Percentiles rank a stretch among this genome's conserved stretches.
phyloP scores from a whole-genome alignment of 352 stramenopile genomes.

The Aphanomyces cochlioides region DNA sequence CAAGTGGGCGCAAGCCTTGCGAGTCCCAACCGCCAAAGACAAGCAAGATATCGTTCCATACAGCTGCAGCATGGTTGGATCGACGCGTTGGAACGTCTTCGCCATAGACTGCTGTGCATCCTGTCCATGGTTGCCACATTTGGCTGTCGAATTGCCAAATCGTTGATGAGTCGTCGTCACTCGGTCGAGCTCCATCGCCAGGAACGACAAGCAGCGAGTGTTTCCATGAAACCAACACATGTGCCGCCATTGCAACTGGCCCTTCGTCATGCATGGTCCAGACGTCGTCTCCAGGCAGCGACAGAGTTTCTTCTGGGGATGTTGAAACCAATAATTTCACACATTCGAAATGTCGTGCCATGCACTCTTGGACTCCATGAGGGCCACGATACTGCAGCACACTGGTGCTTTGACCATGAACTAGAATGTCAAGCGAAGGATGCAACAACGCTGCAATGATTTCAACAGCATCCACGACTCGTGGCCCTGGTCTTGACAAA shows the following conservation, averaged over 20 bases:
- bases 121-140: not conserved
- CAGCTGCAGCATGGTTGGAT: conserved; percentile 35
- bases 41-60: conserved; percentile 60
- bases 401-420: not conserved
- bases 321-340: not conserved
- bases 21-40: conserved; percentile 95
- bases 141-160: too few species aligned
- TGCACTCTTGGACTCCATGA: not conserved
- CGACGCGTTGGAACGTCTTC: conserved; percentile 20
- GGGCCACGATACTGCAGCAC: conserved; percentile 20
- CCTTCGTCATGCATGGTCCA: not conserved
- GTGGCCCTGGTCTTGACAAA: conserved; percentile 28
- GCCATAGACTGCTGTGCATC: conserved; percentile 21
- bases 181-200: too few species aligned
- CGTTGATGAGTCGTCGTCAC: too few species aligned
- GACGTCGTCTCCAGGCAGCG: not conserved
- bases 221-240: not conserved
- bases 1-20: conserved; percentile 84
- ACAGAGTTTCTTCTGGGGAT: not conserved
- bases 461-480: conserved; percentile 27
- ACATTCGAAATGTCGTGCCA: not conserved
- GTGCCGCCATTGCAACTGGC: conserved; percentile 4
- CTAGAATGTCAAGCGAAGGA: conserved; percentile 1
- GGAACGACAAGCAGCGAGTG: too few species aligned
- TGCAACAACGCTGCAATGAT: conserved; percentile 18